These are phyloP conservation scores for Phylloporus scabripes DNA, from an alignment of 768 basidiomycete genomes.

Conservation along the genomic window DNA sequence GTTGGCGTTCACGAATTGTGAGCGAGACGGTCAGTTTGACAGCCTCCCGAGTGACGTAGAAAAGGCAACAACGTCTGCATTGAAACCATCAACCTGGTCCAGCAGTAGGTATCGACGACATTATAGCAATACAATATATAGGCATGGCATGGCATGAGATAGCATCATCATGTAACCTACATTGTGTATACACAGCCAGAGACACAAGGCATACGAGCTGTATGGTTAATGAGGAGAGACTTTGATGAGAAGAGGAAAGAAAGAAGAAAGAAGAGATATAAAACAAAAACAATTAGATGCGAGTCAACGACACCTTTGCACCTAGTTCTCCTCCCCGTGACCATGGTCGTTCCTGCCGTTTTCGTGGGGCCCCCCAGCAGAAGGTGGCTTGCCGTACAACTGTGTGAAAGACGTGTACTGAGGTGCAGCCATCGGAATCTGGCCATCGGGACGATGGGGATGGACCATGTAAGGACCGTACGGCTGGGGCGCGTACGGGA, in stretches of 20 bases:
- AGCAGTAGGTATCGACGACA: constrained; percentile 28
- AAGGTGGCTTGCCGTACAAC: constrained; percentile 37
- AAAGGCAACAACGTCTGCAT: constrained; percentile 21
- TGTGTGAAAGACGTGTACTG: constrained; percentile 38
- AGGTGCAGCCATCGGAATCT: constrained; percentile 30
- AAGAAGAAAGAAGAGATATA: constrained; percentile 2
- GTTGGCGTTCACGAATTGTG: constrained; percentile 14
- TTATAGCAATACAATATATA: constrained; percentile 28
- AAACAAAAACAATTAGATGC: constrained; percentile 13
- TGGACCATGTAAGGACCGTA: constrained; percentile 47
- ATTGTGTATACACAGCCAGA: constrained; percentile 21
- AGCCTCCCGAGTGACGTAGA: not conserved
- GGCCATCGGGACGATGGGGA: constrained; percentile 38
- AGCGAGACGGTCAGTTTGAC: not conserved
- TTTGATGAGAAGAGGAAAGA: constrained; percentile 3
- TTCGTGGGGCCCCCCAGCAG: constrained; percentile 30
- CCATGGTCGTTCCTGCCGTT: constrained; percentile 24
- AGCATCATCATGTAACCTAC: constrained; percentile 24
- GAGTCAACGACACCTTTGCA: constrained; percentile 12
- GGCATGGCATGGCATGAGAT: constrained; percentile 10
- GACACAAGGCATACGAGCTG: constrained; percentile 14
- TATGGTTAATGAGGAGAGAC: constrained; percentile 11
- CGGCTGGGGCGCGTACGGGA: constrained; percentile 43
- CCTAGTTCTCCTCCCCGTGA: constrained; percentile 31
- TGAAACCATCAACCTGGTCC: constrained; percentile 15